These are phyloP conservation scores for Aspergillus diversus DNA, from an alignment of 495 filamentous ascomycete genomes.

Conservation along the genomic window DNA sequence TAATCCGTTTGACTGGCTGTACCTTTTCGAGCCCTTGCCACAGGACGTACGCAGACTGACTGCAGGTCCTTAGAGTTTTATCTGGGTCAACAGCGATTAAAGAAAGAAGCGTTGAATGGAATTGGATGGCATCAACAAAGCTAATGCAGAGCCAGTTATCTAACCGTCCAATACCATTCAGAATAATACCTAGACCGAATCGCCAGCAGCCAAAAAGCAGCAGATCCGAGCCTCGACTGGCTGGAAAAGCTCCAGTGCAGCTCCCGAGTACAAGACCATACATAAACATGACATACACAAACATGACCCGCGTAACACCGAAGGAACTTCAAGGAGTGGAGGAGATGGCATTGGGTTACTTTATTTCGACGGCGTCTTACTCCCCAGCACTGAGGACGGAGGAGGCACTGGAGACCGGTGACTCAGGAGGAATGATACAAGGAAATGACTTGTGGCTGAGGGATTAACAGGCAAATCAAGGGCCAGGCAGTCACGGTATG, in stretches of 20 bases:
- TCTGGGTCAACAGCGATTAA: background rate
- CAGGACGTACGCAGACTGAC: too few species aligned
- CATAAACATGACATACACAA: constrained; percentile 18
- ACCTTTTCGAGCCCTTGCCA: too few species aligned
- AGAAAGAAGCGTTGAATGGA: background rate
- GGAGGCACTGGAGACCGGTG: too few species aligned
- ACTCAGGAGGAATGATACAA: background rate
- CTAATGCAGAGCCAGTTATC: background rate
- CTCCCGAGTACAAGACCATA: constrained; percentile 16
- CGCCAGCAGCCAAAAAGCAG: background rate
- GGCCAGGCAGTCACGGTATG: background rate
- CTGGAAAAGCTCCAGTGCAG: background rate
- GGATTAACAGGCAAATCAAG: background rate
- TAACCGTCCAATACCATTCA: constrained; percentile 16
- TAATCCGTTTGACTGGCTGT: too few species aligned
- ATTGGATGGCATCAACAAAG: background rate
- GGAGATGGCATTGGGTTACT: background rate
- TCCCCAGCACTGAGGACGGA: too few species aligned
- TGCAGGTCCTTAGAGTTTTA: constrained; percentile 4
- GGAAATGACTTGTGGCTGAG: background rate
- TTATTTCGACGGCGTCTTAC: background rate
- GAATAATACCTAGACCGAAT: constrained; percentile 14
- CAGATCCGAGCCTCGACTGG: background rate
- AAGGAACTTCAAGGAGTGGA: background rate
- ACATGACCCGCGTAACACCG: constrained; percentile 3